Evolutionary conservation across 306 rosid genomes (phyloP).

Genomic region (Dryas alaskensis): DNA sequence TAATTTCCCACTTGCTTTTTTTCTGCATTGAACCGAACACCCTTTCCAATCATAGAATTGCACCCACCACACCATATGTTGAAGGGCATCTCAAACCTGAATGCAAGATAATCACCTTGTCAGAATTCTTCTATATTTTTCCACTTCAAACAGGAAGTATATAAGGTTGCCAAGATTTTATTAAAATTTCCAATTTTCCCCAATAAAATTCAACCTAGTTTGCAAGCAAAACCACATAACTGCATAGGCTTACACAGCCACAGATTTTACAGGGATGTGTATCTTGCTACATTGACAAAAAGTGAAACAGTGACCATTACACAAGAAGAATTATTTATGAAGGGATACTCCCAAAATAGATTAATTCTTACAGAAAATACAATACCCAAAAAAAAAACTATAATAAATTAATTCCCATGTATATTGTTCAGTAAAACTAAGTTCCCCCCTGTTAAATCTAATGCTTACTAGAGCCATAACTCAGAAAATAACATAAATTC

Average conservation of each 20-base stretch:
- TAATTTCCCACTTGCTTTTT: constrained; percentile 95
- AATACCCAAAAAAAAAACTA: not conserved
- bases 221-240: not conserved
- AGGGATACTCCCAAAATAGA: not conserved
- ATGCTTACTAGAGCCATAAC: not conserved
- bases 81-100: constrained; percentile 95
- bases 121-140: not conserved
- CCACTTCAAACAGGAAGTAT: not conserved
- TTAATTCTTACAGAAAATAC: not conserved
- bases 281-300: not conserved
- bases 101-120: constrained; percentile 1
- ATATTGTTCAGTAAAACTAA: not conserved
- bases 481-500: not conserved
- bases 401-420: not conserved
- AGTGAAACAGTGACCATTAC: not conserved
- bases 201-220: not conserved
- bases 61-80: constrained; percentile 98
- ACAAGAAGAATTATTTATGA: not conserved
- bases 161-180: not conserved
- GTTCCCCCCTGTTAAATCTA: not conserved
- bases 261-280: not conserved
- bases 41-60: constrained; percentile 96
- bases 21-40: constrained; percentile 95
- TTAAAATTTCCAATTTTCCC: not conserved
- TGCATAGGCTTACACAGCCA: not conserved